Base-by-base conservation (phyloP, 768 basidiomycete genomes). In the Suillus bovinus region DNA sequence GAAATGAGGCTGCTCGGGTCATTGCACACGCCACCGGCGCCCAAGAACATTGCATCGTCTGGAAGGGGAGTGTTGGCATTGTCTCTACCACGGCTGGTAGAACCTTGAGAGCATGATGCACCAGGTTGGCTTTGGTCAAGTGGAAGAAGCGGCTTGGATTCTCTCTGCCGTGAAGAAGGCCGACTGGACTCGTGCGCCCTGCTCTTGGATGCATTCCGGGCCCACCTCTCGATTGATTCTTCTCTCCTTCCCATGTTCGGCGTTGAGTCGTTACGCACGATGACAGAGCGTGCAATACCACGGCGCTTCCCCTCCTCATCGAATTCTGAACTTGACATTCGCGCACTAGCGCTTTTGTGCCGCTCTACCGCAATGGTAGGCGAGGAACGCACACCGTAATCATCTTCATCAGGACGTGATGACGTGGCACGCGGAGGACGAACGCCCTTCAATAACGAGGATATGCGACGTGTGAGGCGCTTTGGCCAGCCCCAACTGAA, bases 401-500 rank as follows among this genome's bases (percentile, higher is more conserved):
- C 31, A 38, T 71, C 63, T 34, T 67, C 67, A 44, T 69, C 59
- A 47, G 52, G 60, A 11, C 44, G 61, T 44, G 58, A 60, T 49
- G 64, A 67, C 36, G 66, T 22, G 39, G 66, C 13, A 49, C 72
- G 70, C 56, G 66, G 63, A 20, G 68, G 60, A 27, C 81, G 79
- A 54, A 80, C 76, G 47, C 74, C 78, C 29, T 80, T 81, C 56
- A 85, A 77, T 44, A 89, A 67, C 13, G 82, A 80, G 3, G 84
- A 82, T 34, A 89, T 76, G 58, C 83, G 66, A 59, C 73, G 67
- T 11, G 74, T 73, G 50, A 81, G 67, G 24, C 77, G 79, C 49
- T 82, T 80, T 20, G 74, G 73, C 82, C 83, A 82, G 27, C 82
- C 78, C 85, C 85, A 88, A 58, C 81, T 81, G 71, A 89, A 91